These are phyloP conservation scores for Candida fluviatilis DNA, from an alignment of 805 yeast species.

Conservation along the genomic window DNA sequence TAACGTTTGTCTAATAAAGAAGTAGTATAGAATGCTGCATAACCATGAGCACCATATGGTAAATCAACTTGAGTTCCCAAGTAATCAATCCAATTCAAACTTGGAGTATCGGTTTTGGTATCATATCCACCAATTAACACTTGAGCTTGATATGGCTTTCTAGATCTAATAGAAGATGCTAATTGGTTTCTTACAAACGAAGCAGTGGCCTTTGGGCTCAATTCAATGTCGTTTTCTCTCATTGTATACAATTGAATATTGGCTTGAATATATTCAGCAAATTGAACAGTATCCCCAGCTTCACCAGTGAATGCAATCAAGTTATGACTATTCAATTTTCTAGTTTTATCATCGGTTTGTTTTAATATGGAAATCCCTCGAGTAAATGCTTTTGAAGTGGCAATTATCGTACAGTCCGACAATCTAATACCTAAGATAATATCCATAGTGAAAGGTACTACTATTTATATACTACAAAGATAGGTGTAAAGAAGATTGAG, in stretches of 20 bases:
- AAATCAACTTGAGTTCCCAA: slow-evolving; percentile 86
- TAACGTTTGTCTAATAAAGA: slow-evolving; percentile 90
- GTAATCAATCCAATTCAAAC: slow-evolving; percentile 87
- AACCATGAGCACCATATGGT: slow-evolving; percentile 98
- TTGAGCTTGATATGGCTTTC: slow-evolving; percentile 91
- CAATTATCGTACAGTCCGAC: slow-evolving; percentile 75
- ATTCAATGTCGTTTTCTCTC: slow-evolving; percentile 72
- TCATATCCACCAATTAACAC: slow-evolving; percentile 86
- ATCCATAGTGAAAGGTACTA: slow-evolving; percentile 55
- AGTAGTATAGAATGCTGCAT: slow-evolving; percentile 93
- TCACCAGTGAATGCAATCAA: slow-evolving; percentile 92
- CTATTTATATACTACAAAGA: neutral
- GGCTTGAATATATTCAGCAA: slow-evolving; percentile 92
- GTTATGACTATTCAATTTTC: slow-evolving; percentile 67
- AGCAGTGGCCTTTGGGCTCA: slow-evolving; percentile 83
- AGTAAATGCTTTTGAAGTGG: slow-evolving; percentile 92
- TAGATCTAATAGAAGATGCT: slow-evolving; percentile 83
- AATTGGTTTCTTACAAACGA: slow-evolving; percentile 83
- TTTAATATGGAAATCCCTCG: slow-evolving; percentile 49
- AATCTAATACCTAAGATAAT: slow-evolving; percentile 83
- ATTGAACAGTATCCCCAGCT: slow-evolving; percentile 93
- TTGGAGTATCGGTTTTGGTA: slow-evolving; percentile 51
- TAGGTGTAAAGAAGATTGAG: no score
- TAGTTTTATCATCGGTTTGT: slow-evolving; percentile 41
- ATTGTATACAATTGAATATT: slow-evolving; percentile 84